Percentiles rank a stretch among this genome's conserved stretches.
phyloP scores from a whole-genome alignment of 2,329 filamentous ascomycete species.

The Colletotrichum navitas region DNA sequence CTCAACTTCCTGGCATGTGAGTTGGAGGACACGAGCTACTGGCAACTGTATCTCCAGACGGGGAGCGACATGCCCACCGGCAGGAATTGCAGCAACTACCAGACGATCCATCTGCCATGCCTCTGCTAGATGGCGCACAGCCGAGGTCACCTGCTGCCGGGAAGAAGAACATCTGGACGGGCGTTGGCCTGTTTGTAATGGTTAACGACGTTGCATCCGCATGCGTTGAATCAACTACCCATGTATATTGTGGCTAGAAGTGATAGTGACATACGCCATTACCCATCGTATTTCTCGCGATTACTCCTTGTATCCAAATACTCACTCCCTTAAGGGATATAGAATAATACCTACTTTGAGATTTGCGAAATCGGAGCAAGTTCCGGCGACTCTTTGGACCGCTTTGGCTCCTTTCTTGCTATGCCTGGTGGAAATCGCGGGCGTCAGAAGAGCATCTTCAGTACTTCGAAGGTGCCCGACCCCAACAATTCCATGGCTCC shows the following conservation, averaged over 20 bases:
- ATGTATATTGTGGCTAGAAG: background rate
- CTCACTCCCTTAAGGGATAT: background rate
- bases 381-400: background rate
- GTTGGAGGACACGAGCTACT: slow-evolving; percentile 57
- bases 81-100: slow-evolving; percentile 65
- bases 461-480: background rate
- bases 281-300: background rate
- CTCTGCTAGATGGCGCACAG: slow-evolving; percentile 53
- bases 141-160: background rate
- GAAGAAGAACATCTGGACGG: background rate
- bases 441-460: background rate
- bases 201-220: slow-evolving; percentile 34
- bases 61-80: slow-evolving; percentile 63
- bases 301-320: background rate
- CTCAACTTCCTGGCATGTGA: slow-evolving; percentile 66
- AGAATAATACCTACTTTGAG: background rate
- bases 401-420: background rate
- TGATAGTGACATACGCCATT: background rate
- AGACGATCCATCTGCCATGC: slow-evolving; percentile 67
- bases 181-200: background rate
- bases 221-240: background rate
- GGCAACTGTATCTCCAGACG: slow-evolving; percentile 66
- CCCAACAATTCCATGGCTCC: background rate
- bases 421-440: background rate
- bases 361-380: background rate